Percentiles rank a stretch among this genome's conserved stretches.
Conservation (phyloP, 176 grass and related monocot species). For the Aegilops sharonensis region DNA sequence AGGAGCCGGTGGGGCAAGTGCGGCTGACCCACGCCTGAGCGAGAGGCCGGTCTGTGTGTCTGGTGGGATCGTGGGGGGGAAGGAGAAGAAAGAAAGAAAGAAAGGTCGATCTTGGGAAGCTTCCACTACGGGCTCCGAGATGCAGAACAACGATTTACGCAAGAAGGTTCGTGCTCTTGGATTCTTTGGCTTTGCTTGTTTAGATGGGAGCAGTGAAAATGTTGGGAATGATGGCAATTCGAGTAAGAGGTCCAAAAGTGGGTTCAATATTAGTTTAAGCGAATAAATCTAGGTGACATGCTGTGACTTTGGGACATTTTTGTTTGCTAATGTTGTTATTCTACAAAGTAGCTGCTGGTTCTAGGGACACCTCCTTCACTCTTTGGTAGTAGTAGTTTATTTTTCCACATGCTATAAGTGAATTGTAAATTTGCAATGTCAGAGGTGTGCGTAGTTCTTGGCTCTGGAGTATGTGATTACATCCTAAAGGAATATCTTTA, state of each 20-base stretch:
- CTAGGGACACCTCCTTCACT: neutral
- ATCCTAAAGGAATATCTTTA: neutral
- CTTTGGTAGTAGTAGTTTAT: neutral
- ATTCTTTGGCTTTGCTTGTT: neutral
- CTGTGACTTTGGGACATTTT: neutral
- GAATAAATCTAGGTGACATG: neutral
- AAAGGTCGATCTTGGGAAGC: neutral
- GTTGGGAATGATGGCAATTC: neutral
- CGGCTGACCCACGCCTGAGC: constrained; percentile 27
- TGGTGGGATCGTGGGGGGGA: neutral
- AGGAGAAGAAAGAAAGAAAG: neutral
- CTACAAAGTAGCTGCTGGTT: neutral
- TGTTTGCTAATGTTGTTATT: neutral
- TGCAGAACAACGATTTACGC: constrained; percentile 27
- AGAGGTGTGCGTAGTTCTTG: neutral
- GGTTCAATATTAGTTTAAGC: neutral
- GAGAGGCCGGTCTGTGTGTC: neutral
- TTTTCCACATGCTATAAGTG: neutral
- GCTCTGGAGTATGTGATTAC: neutral
- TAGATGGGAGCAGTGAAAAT: neutral
- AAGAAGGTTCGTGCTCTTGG: constrained; percentile 36
- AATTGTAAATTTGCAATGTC: neutral
- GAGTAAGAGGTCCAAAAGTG: neutral
- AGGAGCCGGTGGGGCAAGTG: constrained; percentile 51
- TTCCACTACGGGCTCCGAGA: constrained; percentile 5